Conservation (phyloP, 805 yeast genomes). For the Ogataea kodamae region DNA sequence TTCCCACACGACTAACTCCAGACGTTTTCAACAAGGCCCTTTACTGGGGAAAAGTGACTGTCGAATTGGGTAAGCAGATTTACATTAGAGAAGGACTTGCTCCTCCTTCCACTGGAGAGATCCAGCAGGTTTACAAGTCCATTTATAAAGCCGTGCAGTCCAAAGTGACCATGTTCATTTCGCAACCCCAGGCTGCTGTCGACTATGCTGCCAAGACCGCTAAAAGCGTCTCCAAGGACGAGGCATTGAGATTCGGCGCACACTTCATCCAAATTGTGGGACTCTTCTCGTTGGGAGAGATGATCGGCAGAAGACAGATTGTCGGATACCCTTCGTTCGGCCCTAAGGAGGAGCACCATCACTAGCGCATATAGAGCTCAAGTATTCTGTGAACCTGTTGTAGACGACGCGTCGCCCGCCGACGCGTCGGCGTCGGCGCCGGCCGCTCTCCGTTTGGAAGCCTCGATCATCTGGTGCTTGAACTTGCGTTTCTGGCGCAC, state of each 20-base stretch:
- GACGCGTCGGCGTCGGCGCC: too few species aligned
- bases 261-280: conserved; percentile 83
- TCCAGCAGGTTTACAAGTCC: conserved; percentile 68
- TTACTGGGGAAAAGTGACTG: conserved; percentile 71
- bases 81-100: conserved; percentile 90
- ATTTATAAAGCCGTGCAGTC: too few species aligned
- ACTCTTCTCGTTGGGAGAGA: conserved; percentile 90
- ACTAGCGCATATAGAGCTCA: too few species aligned
- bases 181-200: conserved; percentile 60
- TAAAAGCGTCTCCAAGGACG: conserved; percentile 44
- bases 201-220: conserved; percentile 43
- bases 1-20: too few species aligned
- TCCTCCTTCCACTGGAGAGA: conserved; percentile 78
- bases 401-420: too few species aligned
- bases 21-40: conserved; percentile 50
- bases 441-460: too few species aligned
- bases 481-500: conserved; percentile 62
- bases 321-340: conserved; percentile 79
- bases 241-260: conserved; percentile 63
- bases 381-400: too few species aligned
- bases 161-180: conserved; percentile 40
- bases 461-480: conserved; percentile 68
- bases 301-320: conserved; percentile 90
- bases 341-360: conserved; percentile 39
- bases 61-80: conserved; percentile 62